Evolutionary conservation across 768 basidiomycete species (phyloP), one percentile per base, ranked within the genome.

Genomic region (Lactarius psammicola): DNA sequence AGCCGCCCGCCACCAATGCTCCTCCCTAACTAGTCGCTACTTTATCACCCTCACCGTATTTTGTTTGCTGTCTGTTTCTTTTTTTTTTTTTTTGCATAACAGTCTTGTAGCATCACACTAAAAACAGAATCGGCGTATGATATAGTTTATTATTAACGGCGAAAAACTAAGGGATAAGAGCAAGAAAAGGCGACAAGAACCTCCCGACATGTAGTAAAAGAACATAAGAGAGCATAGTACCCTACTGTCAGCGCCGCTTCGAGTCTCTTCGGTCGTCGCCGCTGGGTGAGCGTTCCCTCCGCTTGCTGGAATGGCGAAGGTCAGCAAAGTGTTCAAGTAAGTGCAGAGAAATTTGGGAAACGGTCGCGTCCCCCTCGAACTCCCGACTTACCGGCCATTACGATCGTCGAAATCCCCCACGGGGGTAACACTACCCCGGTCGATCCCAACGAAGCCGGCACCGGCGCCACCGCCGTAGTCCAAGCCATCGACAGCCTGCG

Each of bases 401-500:
- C 68, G 68, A 18, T 70, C 69, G 23, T 69, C 68, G 31, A 18
- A 51, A 8, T 68, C 64, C 11, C 42, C 38, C 20, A 31, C 53
- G 11, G 68, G 68, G 17, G 68, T 66, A 40, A 31, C 20, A 28
- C 68, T 66, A 72, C 82, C 53, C 33, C 68, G 62, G 11, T 71
- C 72, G 9, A 58, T 58, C 13, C 36, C 65, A n/a, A 26, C 65
- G 23, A 62, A 62, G 7, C 62, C 68, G 2, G 68, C 74, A 6
- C 68, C 72, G 4, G 70, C 72, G 6, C 75, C 76, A 5, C 87
- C 90, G 2, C 90, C 92, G 70, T 94, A 94, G 74, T 94, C 92
- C 71, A 94, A 76, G n/a, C 92, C 92, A 72, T 94, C 92, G 15
- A 92, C 90, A 31, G 90, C 90, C 66, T 90, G 88, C 1, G 90